Evolutionary conservation across 169 alveolate species (phyloP).

Genomic region (Eimeria sp.): DNA sequence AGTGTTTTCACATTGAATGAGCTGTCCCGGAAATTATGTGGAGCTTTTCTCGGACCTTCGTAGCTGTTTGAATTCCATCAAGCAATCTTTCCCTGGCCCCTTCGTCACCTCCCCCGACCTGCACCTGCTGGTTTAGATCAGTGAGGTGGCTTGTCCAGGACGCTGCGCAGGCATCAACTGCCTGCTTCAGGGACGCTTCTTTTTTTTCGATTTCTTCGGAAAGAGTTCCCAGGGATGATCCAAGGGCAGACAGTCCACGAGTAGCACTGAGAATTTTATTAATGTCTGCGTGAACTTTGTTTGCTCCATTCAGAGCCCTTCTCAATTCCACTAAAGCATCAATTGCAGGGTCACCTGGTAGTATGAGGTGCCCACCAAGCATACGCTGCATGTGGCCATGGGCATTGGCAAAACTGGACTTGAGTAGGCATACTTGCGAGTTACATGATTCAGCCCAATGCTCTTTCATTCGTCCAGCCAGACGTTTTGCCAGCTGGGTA

Average conservation of each 20-base stretch:
- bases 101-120: neutral
- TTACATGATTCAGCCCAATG: neutral
- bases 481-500: neutral
- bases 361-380: neutral
- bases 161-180: conserved; percentile 11
- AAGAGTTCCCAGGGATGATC: neutral
- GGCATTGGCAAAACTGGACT: neutral
- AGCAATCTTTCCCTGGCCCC: neutral
- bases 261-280: neutral
- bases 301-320: neutral
- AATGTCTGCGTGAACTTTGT: neutral
- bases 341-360: neutral
- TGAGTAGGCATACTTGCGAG: neutral
- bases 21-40: neutral
- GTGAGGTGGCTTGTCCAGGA: neutral
- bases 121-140: neutral
- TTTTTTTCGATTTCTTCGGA: neutral
- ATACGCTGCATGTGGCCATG: neutral
- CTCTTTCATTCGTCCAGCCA: neutral
- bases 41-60: neutral
- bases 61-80: neutral
- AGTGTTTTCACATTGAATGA: neutral
- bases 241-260: neutral
- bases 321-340: neutral
- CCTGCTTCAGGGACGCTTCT: neutral